phyloP scores from a whole-genome alignment of 2,329 filamentous ascomycete species.

The Nemania sp. region DNA sequence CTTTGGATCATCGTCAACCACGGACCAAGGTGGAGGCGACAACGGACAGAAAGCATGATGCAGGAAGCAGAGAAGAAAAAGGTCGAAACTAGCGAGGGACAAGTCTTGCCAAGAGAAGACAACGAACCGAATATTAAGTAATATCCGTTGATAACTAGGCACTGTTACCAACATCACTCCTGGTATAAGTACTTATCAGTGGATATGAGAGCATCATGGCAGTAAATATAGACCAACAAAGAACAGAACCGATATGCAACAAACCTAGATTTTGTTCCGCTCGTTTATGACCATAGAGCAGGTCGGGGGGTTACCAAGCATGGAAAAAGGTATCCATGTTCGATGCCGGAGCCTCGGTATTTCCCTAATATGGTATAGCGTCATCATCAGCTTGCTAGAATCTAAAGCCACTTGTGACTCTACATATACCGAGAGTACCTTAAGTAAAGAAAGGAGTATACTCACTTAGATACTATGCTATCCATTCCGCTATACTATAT shows the following conservation, averaged over 20 bases:
- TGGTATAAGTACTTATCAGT: no score
- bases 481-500: not conserved
- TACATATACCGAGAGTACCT: no score
- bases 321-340: not conserved
- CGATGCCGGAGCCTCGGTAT: slow-evolving; percentile 1
- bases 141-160: not conserved
- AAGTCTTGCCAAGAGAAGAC: not conserved
- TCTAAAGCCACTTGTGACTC: no score
- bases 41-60: slow-evolving; percentile 49
- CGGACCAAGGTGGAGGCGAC: slow-evolving; percentile 57
- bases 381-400: not conserved
- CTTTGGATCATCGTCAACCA: slow-evolving; percentile 54
- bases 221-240: no score
- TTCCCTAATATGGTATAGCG: slow-evolving; percentile 5
- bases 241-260: no score
- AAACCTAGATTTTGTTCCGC: no score
- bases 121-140: not conserved
- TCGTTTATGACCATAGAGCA: not conserved
- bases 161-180: not conserved
- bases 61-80: slow-evolving; percentile 38
- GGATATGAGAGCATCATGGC: no score
- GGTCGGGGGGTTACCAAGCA: not conserved
- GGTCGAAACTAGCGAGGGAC: slow-evolving; percentile 2
- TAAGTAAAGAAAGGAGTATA: no score
- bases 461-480: no score